Evolutionary conservation across 805 yeast species (phyloP), one percentile per base, ranked within the genome.

Genomic region (Sungouiella blattae): DNA sequence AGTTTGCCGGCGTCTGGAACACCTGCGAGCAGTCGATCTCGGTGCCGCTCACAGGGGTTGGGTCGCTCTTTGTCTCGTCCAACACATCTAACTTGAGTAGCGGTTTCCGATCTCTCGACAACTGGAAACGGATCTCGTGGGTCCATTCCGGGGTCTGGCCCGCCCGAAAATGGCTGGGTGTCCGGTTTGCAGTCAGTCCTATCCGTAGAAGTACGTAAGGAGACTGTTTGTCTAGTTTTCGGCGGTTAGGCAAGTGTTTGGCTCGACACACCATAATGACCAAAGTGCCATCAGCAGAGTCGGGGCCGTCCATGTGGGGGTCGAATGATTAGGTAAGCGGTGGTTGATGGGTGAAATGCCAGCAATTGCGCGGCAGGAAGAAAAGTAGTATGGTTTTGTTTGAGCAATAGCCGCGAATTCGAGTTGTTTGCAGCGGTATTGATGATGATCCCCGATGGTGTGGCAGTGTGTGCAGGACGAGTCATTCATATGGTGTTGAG

Each of bases 81-180:
- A 88, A 75, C 1, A 88, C 79, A 25, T 85, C 86, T 2, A 93
- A 65, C 41, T 78, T 77, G 62, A 93, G 57, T 0, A 69, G 41
- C 1, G 87, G 83, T 33, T 73, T 77, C 18, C 81, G 69, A 24
- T 80, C 83, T 6, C 84, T 72, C 1, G 79, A 70, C 17, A 87
- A 65, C 25, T 73, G 73, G 52, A 84, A 86, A 46, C 86, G 65
- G 38, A 83, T 67, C 44, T 85, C 87, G 41, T 79, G 79, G 40
- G 86, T 80, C 87, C 97, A 93, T 14, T 69, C 75, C 1, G 98
- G 98, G 4, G 86, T 83, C 55, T 93, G 98, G 2, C 98, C 98
- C 1, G 96, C 98, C 46, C 98, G 66, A 34, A 77, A 73, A 40
- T 85, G 79, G 0, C 87, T 73, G 23, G 78, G 80, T 1, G 97